Evolutionary conservation across 768 basidiomycete genomes (phyloP).

Genomic region (Rhizopogon rudus): DNA sequence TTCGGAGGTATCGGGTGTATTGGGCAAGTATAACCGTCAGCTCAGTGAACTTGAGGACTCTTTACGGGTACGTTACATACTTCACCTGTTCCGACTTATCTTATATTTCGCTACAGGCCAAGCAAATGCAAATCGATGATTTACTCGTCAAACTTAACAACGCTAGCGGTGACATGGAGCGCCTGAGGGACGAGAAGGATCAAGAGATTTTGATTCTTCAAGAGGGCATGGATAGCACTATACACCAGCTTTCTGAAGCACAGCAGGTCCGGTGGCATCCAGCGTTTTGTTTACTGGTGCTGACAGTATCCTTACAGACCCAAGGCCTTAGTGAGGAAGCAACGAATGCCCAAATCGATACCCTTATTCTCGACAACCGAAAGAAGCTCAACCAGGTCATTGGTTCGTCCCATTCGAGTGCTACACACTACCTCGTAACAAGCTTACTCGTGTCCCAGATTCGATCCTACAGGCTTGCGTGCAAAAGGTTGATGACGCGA

Average conservation of each 20-base stretch:
- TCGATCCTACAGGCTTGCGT: constrained; percentile 96
- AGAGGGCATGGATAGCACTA: constrained; percentile 90
- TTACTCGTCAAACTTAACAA: constrained; percentile 76
- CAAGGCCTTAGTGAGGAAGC: constrained; percentile 85
- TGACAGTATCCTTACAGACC: constrained; percentile 40
- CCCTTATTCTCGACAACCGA: constrained; percentile 90
- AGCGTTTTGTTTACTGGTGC: neutral
- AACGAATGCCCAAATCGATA: constrained; percentile 96
- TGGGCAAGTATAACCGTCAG: constrained; percentile 94
- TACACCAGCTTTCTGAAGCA: constrained; percentile 80
- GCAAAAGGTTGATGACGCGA: constrained; percentile 93
- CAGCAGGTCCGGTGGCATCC: constrained; percentile 58
- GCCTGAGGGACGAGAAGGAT: constrained; percentile 90
- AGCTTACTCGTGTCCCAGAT: constrained; percentile 44
- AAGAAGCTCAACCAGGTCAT: constrained; percentile 99
- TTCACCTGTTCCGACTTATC: neutral
- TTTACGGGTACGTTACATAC: constrained; percentile 56
- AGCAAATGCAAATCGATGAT: constrained; percentile 96
- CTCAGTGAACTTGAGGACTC: constrained; percentile 96
- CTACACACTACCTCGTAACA: constrained; percentile 5
- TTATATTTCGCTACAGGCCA: constrained; percentile 50
- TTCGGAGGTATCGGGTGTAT: constrained; percentile 83
- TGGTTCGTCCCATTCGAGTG: constrained; percentile 40
- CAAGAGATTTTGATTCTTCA: constrained; percentile 94
- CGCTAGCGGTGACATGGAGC: constrained; percentile 71